A percentile compares a stretch with the other conserved stretches of the same genome.
Conservation (phyloP, 2,329 filamentous ascomycete species). For the Claviceps quebecensis region DNA sequence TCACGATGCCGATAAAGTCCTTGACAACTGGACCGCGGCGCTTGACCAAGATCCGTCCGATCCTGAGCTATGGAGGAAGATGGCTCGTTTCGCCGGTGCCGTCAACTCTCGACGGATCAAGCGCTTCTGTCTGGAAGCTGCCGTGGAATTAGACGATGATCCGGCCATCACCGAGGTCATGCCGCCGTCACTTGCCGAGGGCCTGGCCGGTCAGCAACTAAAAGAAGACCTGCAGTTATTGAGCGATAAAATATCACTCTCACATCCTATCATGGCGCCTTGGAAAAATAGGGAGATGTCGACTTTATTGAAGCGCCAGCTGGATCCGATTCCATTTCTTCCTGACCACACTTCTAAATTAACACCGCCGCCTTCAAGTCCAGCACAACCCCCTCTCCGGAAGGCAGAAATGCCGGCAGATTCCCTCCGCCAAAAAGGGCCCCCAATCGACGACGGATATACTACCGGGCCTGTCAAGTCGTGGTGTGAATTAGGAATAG, state of each 20-base stretch:
- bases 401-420: neutral
- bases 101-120: conserved; percentile 42
- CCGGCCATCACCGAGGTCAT: conserved; percentile 47
- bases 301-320: conserved; percentile 33
- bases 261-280: conserved; percentile 46
- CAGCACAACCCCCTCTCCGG: neutral
- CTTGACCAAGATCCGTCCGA: conserved; percentile 53
- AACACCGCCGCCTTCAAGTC: conserved; percentile 16
- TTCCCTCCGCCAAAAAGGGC: neutral
- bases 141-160: conserved; percentile 54
- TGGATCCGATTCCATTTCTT: conserved; percentile 50
- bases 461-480: conserved; percentile 10
- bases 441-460: neutral
- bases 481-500: conserved; percentile 21
- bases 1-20: conserved; percentile 28
- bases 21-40: conserved; percentile 43
- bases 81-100: conserved; percentile 43
- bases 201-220: conserved; percentile 47
- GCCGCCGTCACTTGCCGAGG: conserved; percentile 48
- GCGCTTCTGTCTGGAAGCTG: conserved; percentile 50
- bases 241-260: conserved; percentile 40
- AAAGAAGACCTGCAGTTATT: conserved; percentile 40
- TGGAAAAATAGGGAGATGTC: conserved; percentile 40
- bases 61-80: conserved; percentile 49
- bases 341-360: conserved; percentile 34